Conservation (phyloP, 106 monocot genomes). For the Dendrobium nobile region DNA sequence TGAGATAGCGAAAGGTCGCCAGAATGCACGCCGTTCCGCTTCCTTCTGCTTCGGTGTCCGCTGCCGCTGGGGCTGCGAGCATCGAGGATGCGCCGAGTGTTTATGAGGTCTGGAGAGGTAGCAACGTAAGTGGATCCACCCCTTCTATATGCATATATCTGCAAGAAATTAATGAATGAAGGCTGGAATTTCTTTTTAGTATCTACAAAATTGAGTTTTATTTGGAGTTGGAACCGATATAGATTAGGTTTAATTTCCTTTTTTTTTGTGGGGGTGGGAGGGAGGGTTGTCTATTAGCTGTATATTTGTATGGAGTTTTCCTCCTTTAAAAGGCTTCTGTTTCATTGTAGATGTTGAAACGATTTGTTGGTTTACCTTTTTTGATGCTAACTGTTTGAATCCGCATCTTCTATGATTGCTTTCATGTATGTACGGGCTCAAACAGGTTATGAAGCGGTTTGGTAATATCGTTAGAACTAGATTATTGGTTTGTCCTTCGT, state of each 20-base stretch:
- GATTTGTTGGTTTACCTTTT: neutral
- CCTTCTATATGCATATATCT: neutral
- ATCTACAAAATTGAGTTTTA: neutral
- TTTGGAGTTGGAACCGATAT: neutral
- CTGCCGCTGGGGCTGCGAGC: neutral
- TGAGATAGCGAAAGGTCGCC: neutral
- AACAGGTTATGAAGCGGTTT: neutral
- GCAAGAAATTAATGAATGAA: neutral
- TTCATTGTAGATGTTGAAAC: neutral
- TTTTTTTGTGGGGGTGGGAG: too few species aligned
- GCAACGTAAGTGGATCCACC: conserved; percentile 51
- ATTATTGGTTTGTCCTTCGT: neutral
- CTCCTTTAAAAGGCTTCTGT: neutral
- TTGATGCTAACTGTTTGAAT: neutral
- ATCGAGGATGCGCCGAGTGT: conserved; percentile 35
- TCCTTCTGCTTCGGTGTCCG: conserved; percentile 9
- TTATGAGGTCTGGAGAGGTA: conserved; percentile 75
- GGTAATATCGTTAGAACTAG: neutral
- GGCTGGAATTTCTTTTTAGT: neutral
- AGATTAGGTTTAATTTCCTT: neutral
- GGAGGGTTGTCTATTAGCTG: neutral
- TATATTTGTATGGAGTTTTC: neutral
- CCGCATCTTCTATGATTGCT: neutral
- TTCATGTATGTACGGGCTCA: neutral
- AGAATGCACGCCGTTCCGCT: conserved; percentile 31